Conservation (phyloP, 2,329 filamentous ascomycete species). For the Teratosphaeria viscida region DNA sequence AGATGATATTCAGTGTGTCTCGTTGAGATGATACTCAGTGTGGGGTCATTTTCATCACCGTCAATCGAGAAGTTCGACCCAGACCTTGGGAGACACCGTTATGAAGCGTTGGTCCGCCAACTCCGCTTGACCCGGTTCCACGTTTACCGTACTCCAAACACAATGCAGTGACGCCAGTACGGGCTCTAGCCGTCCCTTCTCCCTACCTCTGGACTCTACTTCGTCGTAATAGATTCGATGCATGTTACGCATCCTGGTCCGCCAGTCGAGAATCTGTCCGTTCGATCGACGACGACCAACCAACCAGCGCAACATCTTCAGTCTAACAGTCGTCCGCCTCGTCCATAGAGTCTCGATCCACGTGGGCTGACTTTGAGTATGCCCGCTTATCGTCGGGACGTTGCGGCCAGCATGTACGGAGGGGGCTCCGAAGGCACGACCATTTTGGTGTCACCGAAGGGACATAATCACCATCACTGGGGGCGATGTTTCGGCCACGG, state of each 20-base stretch:
- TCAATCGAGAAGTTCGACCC: background rate
- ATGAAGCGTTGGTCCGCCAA: background rate
- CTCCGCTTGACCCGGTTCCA: background rate
- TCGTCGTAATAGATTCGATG: background rate
- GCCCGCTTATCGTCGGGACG: too few relatives aligned
- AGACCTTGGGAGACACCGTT: background rate
- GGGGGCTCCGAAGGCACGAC: background rate
- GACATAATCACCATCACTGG: background rate
- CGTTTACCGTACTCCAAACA: background rate
- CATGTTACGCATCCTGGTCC: background rate
- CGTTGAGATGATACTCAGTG: too few relatives aligned
- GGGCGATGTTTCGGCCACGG: background rate
- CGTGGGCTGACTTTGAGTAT: too few relatives aligned
- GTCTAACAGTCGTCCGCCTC: background rate
- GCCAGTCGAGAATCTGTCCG: background rate
- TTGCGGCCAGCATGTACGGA: background rate
- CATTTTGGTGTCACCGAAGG: background rate
- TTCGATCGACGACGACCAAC: background rate
- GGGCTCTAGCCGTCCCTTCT: background rate
- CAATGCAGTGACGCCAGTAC: background rate
- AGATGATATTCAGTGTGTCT: too few relatives aligned
- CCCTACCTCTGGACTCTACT: background rate
- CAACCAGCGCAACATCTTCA: background rate
- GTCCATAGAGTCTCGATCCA: background rate
- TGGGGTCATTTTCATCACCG: background rate